phyloP scores from a whole-genome alignment of 129 eudicot genomes.

The Ambrosia trifida region DNA sequence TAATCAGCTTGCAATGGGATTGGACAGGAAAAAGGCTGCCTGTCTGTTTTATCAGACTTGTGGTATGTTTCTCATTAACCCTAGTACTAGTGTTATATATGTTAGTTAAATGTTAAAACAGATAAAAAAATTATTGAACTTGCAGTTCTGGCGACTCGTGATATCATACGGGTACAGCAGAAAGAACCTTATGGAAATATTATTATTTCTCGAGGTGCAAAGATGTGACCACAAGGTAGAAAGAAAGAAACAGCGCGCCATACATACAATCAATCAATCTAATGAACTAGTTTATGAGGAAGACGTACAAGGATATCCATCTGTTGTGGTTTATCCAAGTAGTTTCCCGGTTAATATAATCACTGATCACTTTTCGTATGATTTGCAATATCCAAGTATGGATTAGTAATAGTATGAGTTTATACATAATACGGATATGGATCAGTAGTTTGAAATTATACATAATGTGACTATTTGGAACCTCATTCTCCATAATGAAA shows the following conservation, averaged over 20 bases:
- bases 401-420: background rate
- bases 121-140: background rate
- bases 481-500: too few species aligned
- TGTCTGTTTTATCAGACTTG: conserved; percentile 77
- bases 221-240: conserved; percentile 52
- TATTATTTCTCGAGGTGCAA: conserved; percentile 65
- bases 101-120: background rate
- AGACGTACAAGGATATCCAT: background rate
- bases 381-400: background rate
- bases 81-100: background rate
- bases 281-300: conserved; percentile 1
- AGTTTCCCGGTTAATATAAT: background rate
- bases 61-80: conserved; percentile 43
- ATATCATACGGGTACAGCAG: conserved; percentile 57
- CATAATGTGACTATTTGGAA: background rate
- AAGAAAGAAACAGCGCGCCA: background rate
- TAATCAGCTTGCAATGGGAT: conserved; percentile 70
- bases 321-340: background rate
- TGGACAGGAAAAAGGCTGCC: conserved; percentile 81
- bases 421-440: background rate
- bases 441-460: background rate
- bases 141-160: conserved; percentile 84
- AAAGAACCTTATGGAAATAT: conserved; percentile 70
- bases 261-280: background rate
- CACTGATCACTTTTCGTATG: background rate